Evolutionary conservation across 768 basidiomycete genomes (phyloP).

Genomic region (Trametes cinnabarina): DNA sequence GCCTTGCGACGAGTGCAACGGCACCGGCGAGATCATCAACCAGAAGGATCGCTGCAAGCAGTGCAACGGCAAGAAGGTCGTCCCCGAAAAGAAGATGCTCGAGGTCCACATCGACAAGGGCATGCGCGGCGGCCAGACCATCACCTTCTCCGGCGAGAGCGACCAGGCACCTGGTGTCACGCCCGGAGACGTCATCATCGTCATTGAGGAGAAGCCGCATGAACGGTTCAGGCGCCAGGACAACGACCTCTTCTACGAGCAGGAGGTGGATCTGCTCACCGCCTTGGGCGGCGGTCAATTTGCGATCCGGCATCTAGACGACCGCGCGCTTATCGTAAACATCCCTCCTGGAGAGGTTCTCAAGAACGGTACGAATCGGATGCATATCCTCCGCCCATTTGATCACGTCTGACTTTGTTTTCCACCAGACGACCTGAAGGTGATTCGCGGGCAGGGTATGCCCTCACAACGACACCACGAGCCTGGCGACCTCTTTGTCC

Average conservation of each 20-base stretch:
- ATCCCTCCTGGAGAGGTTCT: slow-evolving; percentile 88
- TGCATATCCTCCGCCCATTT: not conserved
- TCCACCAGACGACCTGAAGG: slow-evolving; percentile 75
- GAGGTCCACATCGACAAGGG: slow-evolving; percentile 99
- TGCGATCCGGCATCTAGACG: slow-evolving; percentile 89
- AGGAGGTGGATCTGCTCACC: slow-evolving; percentile 91
- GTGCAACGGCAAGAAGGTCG: slow-evolving; percentile 94
- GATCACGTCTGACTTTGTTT: slow-evolving; percentile 1
- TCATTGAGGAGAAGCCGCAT: slow-evolving; percentile 90
- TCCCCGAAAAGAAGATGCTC: slow-evolving; percentile 92
- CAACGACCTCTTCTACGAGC: slow-evolving; percentile 79
- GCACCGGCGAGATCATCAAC: slow-evolving; percentile 94
- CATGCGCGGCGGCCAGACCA: slow-evolving; percentile 92
- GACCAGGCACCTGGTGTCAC: slow-evolving; percentile 87
- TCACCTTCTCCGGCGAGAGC: slow-evolving; percentile 85
- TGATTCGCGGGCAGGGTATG: slow-evolving; percentile 95
- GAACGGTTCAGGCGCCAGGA: slow-evolving; percentile 86
- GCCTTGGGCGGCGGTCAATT: slow-evolving; percentile 92
- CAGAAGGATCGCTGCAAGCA: slow-evolving; percentile 85
- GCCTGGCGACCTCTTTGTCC: slow-evolving; percentile 88
- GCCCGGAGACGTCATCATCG: slow-evolving; percentile 93
- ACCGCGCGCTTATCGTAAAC: slow-evolving; percentile 79
- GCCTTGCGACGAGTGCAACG: slow-evolving; percentile 88
- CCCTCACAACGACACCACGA: slow-evolving; percentile 98
- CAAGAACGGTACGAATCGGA: slow-evolving; percentile 73